Evolutionary conservation across 345 rosid genomes (phyloP), one percentile per base, ranked within the genome.

Genomic region (Ceriops zippeliana): DNA sequence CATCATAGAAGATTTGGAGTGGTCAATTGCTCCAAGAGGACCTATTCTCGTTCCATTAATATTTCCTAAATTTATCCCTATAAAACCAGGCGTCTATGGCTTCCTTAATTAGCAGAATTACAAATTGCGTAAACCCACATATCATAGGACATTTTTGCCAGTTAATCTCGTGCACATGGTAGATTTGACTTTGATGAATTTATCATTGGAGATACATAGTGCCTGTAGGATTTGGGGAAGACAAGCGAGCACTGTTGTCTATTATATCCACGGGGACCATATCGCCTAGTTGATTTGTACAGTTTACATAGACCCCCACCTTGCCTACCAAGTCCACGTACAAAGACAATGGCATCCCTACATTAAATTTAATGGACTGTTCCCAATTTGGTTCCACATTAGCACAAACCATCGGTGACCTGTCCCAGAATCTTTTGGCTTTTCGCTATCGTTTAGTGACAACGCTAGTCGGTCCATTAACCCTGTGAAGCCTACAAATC

Each of bases 301-400:
- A 49, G 47, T 75, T 64, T 37, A 27, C 24, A 26, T 71, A 76
- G 64, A 69, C 78, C 79, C 71, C 71, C 66, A 53, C 69, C 5
- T 58, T 67, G 75, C 75, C 72, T 65, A 27, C 66, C 17, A 24
- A 7, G 22, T 62, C 53, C 31, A 37, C 38, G 27, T 26, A 66
- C 65, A 52, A 42, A 13, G 62, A 65, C 59, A 54, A 59, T 37
- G 28, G 37, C 69, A 71, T 64, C 57, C 0, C 15, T 52, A 73
- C 31, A 65, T 49, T 30, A 58, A 53, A 26, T 31, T 67, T 57
- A 6, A 34, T 8, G 59, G 34, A 42, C 31, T 42, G 30, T 9
- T 9, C 37, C 20, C 58, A 31, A 56, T 20, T 57, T 46, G 68
- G 79, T 63, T 78, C 74, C 81, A 69, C 34, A 61, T 60, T 69